Evolutionary conservation across 2,329 filamentous ascomycete species (phyloP), one percentile per base, ranked within the genome.

Genomic region (Aspergillus eucalypticola): DNA sequence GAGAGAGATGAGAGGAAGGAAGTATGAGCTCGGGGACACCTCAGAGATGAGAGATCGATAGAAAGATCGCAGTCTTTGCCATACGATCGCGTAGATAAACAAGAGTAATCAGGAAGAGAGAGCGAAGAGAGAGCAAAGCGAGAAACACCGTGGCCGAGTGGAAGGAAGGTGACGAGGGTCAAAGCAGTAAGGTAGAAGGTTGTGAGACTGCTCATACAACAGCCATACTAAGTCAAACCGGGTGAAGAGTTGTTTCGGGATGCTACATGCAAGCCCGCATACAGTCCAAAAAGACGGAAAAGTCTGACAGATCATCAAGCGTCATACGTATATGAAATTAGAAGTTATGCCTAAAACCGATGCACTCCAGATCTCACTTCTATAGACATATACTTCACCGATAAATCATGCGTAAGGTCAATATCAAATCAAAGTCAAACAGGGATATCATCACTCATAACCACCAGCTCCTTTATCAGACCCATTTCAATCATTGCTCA

Each of bases 401-500:
- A 21, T 35, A 58, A 51, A 56, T 50, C n/a, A 56, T 46, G 53
- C 56, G 32, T 46, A 51, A 50, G 46, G 35, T 11, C 41, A 50
- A 54, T 13, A 35, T 38, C 35, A 41, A 38, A 23, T 21, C 11
- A 48, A 27, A 51, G 56, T 58, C 21, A 60, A 51, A 64, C 68
- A 66, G 59, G 64, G 66, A 69, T 70, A 69, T 73, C 71, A 70
- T 73, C 68, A 73, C 61, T 73, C 71, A 66, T 73, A 62, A 71
- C 62, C 65, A 68, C 61, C 60, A 63, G 62, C 66, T 67, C 54
- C 70, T 62, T 58, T 64, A 41, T 56, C 60, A 67, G 61, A 63
- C 65, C 63, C 66, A 58, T 64, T 64, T 61, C 21, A 64, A 69
- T 70, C 56, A 35, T 56, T 68, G 63, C 65, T 51, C 65, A 53